Evolutionary conservation across 1,284 basidiomycete genomes (phyloP).

Genomic region (Ustilago trichophora): DNA sequence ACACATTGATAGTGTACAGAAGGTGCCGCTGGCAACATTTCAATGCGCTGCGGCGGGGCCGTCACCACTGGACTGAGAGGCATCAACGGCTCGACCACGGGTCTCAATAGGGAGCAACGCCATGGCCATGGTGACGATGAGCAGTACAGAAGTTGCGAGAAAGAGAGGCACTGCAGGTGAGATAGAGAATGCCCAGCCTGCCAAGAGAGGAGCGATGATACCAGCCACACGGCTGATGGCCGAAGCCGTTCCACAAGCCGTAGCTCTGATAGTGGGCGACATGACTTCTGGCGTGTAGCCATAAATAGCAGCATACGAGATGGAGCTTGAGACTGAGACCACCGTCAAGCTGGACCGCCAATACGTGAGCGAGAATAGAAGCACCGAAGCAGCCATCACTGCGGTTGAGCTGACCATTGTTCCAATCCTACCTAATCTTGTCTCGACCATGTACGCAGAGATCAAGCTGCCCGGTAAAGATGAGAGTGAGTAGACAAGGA

Average conservation of each 20-base stretch:
- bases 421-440: constrained; percentile 76
- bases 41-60: neutral
- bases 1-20: too few relatives aligned
- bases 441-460: constrained; percentile 88
- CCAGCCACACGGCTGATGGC: constrained; percentile 60
- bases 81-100: constrained; percentile 15
- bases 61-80: neutral
- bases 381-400: constrained; percentile 44
- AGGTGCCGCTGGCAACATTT: too few relatives aligned
- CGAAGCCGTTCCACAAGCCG: constrained; percentile 58
- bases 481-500: constrained; percentile 57
- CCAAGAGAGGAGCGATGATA: constrained; percentile 60
- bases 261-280: constrained; percentile 53
- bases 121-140: constrained; percentile 32
- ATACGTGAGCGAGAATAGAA: constrained; percentile 43
- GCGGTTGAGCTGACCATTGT: constrained; percentile 70
- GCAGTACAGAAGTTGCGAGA: constrained; percentile 30
- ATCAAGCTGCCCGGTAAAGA: constrained; percentile 71
- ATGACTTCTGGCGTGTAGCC: constrained; percentile 64
- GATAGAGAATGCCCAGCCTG: constrained; percentile 47
- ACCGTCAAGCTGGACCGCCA: constrained; percentile 35
- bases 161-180: constrained; percentile 34
- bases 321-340: constrained; percentile 54
- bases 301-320: constrained; percentile 63
- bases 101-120: constrained; percentile 48